Percentiles rank a stretch among this genome's conserved stretches.
Conservation (phyloP, 257 asterid species). For the Penstemon barbatus region DNA sequence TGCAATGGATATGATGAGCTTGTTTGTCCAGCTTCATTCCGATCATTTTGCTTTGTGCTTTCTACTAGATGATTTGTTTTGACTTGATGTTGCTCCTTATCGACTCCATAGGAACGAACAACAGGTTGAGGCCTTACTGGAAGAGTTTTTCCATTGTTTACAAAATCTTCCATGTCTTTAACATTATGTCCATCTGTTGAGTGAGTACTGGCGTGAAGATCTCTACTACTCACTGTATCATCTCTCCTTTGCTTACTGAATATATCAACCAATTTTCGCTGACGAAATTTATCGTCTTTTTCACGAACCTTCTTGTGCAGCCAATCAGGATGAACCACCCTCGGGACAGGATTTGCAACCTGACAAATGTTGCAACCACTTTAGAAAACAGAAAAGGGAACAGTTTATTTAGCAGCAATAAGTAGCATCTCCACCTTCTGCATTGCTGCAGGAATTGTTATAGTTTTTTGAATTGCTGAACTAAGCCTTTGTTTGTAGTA, state of each 20-base stretch:
- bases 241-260: slow-evolving; percentile 54
- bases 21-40: slow-evolving; percentile 34
- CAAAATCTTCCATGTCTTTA: slow-evolving; percentile 83
- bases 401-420: slow-evolving; percentile 9
- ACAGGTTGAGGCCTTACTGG: slow-evolving; percentile 59
- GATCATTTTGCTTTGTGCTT: slow-evolving; percentile 40
- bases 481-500: slow-evolving; percentile 94
- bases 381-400: slow-evolving; percentile 27
- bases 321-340: slow-evolving; percentile 99
- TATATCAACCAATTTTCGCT: slow-evolving; percentile 80
- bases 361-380: slow-evolving; percentile 41
- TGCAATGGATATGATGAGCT: slow-evolving; percentile 37
- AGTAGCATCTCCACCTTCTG: slow-evolving; percentile 66
- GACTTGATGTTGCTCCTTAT: slow-evolving; percentile 38
- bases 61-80: slow-evolving; percentile 40
- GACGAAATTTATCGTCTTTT: slow-evolving; percentile 96
- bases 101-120: slow-evolving; percentile 58
- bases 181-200: slow-evolving; percentile 44
- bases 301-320: slow-evolving; percentile 96
- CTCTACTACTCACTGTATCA: slow-evolving; percentile 35
- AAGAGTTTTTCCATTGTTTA: slow-evolving; percentile 45
- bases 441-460: slow-evolving; percentile 99
- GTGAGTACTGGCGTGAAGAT: slow-evolving; percentile 37
- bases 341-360: slow-evolving; percentile 99
- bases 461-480: slow-evolving; percentile 88